Base-by-base conservation (phyloP, 768 basidiomycete genomes). In the Lentinus brumalis region DNA sequence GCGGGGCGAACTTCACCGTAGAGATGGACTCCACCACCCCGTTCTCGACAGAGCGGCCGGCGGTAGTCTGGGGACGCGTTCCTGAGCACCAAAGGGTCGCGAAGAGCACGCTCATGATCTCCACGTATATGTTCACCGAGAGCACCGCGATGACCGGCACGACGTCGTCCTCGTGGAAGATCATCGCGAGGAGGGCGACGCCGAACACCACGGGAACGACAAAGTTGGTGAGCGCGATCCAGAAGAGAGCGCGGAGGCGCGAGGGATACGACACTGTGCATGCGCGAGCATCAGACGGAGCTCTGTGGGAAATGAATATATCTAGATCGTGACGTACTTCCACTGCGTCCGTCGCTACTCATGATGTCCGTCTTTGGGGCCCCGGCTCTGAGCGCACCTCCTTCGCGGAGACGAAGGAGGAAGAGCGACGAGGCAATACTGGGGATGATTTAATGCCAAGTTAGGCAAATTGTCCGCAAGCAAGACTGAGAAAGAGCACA, bases 141-240 rank as follows among this genome's bases (percentile, higher is more conserved):
- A 50, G 26, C 1, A 57, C 40, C n/a, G 70, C 67, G 14, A 75
- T 62, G 54, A 73, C 73, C n/a, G 61, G 60, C 46, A 73, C 71
- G 40, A 70, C 66, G 31, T 60, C 32, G 69, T 64, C 47, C 16
- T 69, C 70, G 47, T 58, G 60, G 32, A 70, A 61, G 55, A 69
- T 71, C 46, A 66, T 57, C 7, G 74, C 59, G 53, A 78, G 65
- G 40, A 75, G 71, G 16, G 67, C 70, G 38, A 77, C 59, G 56
- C 68, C 70, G 60, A 77, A 68, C n/a, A 76, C 53, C 38, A 70
- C 68, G 14, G 77, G 78, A 61, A 78, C 74, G 35, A 78, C 68
- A 64, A 77, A 79, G 59, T 76, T 77, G 1, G 73, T 67, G 8
- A 71, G 41, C 0, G 76, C 72, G 57, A 79, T 74, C 39, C 69